phyloP scores from a whole-genome alignment of 2,329 filamentous ascomycete species.

The Cytospora piceae region DNA sequence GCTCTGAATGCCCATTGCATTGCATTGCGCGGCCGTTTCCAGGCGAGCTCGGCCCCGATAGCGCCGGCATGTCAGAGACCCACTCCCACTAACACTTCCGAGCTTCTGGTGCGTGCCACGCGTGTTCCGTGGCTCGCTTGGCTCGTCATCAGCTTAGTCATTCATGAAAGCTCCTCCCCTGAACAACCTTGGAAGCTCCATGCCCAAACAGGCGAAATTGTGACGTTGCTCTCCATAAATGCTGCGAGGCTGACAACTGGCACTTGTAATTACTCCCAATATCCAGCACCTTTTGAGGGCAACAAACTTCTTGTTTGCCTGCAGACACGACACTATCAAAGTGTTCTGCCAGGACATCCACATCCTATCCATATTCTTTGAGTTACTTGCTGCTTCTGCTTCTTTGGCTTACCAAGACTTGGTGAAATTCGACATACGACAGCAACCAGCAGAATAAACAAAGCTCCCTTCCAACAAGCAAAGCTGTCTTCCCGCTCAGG shows the following conservation, averaged over 20 bases:
- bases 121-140: no score
- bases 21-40: slow-evolving; percentile 10
- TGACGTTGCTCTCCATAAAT: background rate
- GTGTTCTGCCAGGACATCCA: slow-evolving; percentile 6
- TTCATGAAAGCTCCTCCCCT: background rate
- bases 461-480: background rate
- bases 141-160: background rate
- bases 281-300: background rate
- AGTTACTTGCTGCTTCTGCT: background rate
- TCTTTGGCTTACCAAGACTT: background rate
- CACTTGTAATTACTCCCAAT: background rate
- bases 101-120: background rate
- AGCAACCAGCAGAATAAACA: background rate
- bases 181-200: slow-evolving; percentile 10
- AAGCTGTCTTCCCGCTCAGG: slow-evolving; percentile 7
- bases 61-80: background rate
- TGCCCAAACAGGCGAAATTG: slow-evolving; percentile 8
- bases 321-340: background rate
- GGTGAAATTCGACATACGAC: background rate
- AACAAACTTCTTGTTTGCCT: slow-evolving; percentile 1
- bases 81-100: background rate
- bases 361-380: background rate
- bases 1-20: slow-evolving; percentile 10
- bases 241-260: slow-evolving; percentile 4
- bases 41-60: slow-evolving; percentile 21